Conservation (phyloP, 768 basidiomycete genomes). For the Lentinula aciculospora region DNA sequence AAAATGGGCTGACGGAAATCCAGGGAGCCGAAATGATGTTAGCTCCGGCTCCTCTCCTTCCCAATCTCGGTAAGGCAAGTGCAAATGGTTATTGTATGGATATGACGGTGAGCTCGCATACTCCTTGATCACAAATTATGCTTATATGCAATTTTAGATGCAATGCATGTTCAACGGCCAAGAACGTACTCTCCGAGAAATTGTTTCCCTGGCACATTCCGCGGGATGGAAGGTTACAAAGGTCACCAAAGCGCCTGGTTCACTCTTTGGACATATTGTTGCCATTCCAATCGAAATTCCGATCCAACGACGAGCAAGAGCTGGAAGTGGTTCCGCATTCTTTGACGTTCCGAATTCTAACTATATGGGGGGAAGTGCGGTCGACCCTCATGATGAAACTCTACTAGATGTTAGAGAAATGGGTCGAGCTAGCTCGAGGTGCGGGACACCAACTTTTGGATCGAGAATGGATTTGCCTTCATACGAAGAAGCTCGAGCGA, state of each 20-base stretch:
- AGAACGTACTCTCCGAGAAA: slow-evolving; percentile 65
- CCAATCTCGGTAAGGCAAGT: slow-evolving; percentile 71
- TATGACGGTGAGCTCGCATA: slow-evolving; percentile 32
- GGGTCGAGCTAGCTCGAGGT: slow-evolving; percentile 43
- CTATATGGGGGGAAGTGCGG: slow-evolving; percentile 4
- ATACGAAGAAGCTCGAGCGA: slow-evolving; percentile 35
- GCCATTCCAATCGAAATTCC: slow-evolving; percentile 60
- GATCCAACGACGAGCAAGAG: slow-evolving; percentile 15
- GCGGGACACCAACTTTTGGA: slow-evolving; percentile 59
- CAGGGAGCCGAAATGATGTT: slow-evolving; percentile 50
- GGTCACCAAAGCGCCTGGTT: slow-evolving; percentile 53
- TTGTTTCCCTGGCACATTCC: slow-evolving; percentile 43
- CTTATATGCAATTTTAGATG: slow-evolving; percentile 41
- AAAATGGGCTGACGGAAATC: slow-evolving; percentile 28
- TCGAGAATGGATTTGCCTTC: slow-evolving; percentile 44
- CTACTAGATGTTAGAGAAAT: slow-evolving; percentile 19
- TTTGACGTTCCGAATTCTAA: slow-evolving; percentile 14
- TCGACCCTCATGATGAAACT: slow-evolving; percentile 12
- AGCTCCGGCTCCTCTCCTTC: slow-evolving; percentile 56
- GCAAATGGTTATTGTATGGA: slow-evolving; percentile 50
- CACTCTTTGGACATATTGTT: slow-evolving; percentile 66
- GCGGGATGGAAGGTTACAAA: slow-evolving; percentile 60
- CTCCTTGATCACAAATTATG: neutral
- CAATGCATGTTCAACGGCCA: slow-evolving; percentile 62
- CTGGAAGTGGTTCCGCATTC: slow-evolving; percentile 18